Conservation (phyloP, 352 stramenopile species). For the Globisporangium radiosum region DNA sequence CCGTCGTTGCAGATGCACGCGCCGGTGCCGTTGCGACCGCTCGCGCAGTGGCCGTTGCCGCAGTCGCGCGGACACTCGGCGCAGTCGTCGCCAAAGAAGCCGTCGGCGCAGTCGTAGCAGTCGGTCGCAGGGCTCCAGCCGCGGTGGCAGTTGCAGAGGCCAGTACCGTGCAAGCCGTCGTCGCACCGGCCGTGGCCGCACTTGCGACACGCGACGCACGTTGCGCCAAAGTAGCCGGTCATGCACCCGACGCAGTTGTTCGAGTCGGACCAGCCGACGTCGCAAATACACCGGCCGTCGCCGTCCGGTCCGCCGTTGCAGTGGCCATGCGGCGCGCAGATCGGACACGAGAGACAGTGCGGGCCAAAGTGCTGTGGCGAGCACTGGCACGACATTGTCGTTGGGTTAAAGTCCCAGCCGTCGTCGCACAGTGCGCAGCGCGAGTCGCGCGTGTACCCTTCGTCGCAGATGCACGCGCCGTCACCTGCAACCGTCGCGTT, state of each 20-base stretch:
- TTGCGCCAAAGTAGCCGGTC: slow-evolving; percentile 71
- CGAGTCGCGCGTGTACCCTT: slow-evolving; percentile 71
- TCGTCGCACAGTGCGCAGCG: slow-evolving; percentile 76
- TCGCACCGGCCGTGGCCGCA: slow-evolving; percentile 78
- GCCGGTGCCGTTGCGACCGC: slow-evolving; percentile 70
- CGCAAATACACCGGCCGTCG: slow-evolving; percentile 79
- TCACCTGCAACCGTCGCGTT: slow-evolving; percentile 66
- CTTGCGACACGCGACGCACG: slow-evolving; percentile 62
- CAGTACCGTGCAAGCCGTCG: slow-evolving; percentile 65
- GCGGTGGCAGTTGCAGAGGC: slow-evolving; percentile 75
- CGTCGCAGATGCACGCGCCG: slow-evolving; percentile 74
- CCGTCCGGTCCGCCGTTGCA: slow-evolving; percentile 80
- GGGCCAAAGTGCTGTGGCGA: slow-evolving; percentile 72
- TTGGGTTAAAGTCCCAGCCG: slow-evolving; percentile 85
- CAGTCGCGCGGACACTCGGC: slow-evolving; percentile 60
- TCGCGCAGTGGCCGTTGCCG: slow-evolving; percentile 66
- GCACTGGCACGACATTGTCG: slow-evolving; percentile 83
- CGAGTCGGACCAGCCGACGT: slow-evolving; percentile 80
- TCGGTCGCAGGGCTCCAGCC: slow-evolving; percentile 71
- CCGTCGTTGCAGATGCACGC: slow-evolving; percentile 71
- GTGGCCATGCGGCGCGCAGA: slow-evolving; percentile 77
- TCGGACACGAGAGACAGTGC: slow-evolving; percentile 77
- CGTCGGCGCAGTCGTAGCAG: slow-evolving; percentile 80
- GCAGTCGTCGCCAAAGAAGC: slow-evolving; percentile 78
- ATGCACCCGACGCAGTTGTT: slow-evolving; percentile 88